These are phyloP conservation scores for Dendrobium catenatum DNA, from an alignment of 106 monocot genomes.

Conservation along the genomic window DNA sequence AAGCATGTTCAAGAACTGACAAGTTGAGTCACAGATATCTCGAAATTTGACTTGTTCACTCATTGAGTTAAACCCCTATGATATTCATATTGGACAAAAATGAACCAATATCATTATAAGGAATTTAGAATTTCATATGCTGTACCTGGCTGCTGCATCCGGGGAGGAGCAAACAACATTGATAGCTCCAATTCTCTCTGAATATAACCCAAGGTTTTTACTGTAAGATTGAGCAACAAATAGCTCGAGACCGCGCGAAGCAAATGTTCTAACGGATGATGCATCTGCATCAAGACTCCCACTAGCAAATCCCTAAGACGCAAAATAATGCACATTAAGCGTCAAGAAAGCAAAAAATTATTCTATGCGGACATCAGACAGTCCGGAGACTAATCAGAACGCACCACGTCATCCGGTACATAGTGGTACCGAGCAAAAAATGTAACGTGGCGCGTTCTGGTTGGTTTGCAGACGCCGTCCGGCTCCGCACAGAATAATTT, in stretches of 20 bases:
- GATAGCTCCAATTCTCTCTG: slow-evolving; percentile 93
- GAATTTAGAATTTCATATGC: neutral
- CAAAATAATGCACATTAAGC: neutral
- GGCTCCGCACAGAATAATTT: no score
- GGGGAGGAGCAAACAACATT: slow-evolving; percentile 86
- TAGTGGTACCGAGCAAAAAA: no score
- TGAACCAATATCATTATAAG: neutral
- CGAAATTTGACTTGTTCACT: no score
- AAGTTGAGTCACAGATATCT: no score
- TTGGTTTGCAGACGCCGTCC: no score
- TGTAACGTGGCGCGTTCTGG: no score
- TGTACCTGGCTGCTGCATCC: slow-evolving; percentile 79
- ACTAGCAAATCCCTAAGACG: slow-evolving; percentile 85
- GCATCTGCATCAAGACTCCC: slow-evolving; percentile 98
- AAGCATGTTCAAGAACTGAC: no score
- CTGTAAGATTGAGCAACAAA: slow-evolving; percentile 97
- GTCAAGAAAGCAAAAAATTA: no score
- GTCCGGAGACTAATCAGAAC: no score
- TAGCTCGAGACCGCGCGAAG: slow-evolving; percentile 76
- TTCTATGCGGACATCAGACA: no score
- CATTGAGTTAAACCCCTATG: no score
- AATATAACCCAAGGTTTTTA: slow-evolving; percentile 92
- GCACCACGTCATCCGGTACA: no score
- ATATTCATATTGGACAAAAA: neutral
- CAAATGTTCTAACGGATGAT: slow-evolving; percentile 80